Evolutionary conservation across 352 stramenopile species (phyloP), one percentile per base, ranked within the genome.

Genomic region (Phytophthora boehmeriae): DNA sequence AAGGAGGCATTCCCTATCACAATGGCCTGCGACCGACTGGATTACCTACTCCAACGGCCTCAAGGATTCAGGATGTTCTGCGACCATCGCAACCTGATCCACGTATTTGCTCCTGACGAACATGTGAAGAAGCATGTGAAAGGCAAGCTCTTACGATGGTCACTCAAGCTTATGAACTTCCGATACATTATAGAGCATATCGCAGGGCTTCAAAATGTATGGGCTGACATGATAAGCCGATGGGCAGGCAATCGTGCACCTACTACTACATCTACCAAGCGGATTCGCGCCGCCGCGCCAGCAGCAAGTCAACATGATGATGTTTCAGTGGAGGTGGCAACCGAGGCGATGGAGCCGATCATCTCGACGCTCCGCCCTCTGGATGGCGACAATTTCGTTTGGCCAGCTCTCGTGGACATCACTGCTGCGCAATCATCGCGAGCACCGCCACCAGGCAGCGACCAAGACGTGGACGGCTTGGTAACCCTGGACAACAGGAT

Each of bases 161-260:
- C 35, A 16, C 16, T 42, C 10, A 42, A 42, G 13, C 13, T 42
- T 9, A 50, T 50, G 44, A 17, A 42, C 19, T 43, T 34, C 22
- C 3, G 48, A n/a, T 56, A 45, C 22, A 20, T 45, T 22, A 17
- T 56, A 5, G 16, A 23, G 14, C 48, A 56, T 56, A 56, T 56
- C 6, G 48, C 19, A 17, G 35, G 25, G 1, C 30, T 32, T 8
- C 17, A 39, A 5, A 56, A 56, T 8, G 48, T 56, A 4, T 56
- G 48, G 48, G 48, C 28, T 4, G 48, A 56, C 28, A 45, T 56
- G 48, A 56, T 46, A 1, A 42, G 13, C 11, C 48, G n/a, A 13
- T 56, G 48, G 48, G 48, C 45, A 20, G 25, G 35, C 14, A 42
- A 42, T 42, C 35, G 19, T n/a, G 35, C 13, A 42, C 6, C 35